Percentiles rank a stretch among this genome's conserved stretches.
These are phyloP conservation scores for Saccharomyces kudriavzevii DNA, from an alignment of 805 yeast genomes.

Conservation along the genomic window DNA sequence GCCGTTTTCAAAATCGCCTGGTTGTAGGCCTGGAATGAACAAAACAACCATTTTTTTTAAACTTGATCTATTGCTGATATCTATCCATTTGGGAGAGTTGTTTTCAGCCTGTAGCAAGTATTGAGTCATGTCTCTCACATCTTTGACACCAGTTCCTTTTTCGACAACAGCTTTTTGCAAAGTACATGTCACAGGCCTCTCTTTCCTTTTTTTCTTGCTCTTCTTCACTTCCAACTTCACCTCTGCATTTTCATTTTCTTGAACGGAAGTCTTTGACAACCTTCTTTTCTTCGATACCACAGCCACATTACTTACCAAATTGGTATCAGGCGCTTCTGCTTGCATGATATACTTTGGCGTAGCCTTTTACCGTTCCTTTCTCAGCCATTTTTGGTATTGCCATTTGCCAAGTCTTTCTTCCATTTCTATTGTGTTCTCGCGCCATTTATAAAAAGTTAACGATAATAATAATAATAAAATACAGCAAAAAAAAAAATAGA, in stretches of 20 bases:
- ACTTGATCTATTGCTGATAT: constrained; percentile 38
- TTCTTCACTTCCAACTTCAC: constrained; percentile 4
- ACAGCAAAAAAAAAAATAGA: neutral
- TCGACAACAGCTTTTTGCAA: constrained; percentile 17
- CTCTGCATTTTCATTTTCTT: constrained; percentile 2
- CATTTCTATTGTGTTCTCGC: neutral
- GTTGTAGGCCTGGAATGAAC: constrained; percentile 57
- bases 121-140: constrained; percentile 41
- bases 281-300: constrained; percentile 1
- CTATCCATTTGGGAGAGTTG: constrained; percentile 42
- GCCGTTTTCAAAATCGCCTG: constrained; percentile 33
- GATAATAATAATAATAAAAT: neutral
- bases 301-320: neutral
- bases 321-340: neutral
- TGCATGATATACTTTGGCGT: neutral
- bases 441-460: neutral
- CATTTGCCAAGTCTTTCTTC: constrained; percentile 21
- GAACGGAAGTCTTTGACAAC: constrained; percentile 5
- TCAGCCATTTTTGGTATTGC: constrained; percentile 3
- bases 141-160: constrained; percentile 31
- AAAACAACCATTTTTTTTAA: constrained; percentile 51
- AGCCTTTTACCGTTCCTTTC: neutral
- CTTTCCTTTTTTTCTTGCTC: constrained; percentile 30
- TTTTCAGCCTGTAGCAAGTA: constrained; percentile 36
- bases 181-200: constrained; percentile 29